Percentiles rank a stretch among this genome's conserved stretches.
These are phyloP conservation scores for Microsporum ferrugineum DNA, from an alignment of 2,329 filamentous ascomycete species.

Conservation along the genomic window DNA sequence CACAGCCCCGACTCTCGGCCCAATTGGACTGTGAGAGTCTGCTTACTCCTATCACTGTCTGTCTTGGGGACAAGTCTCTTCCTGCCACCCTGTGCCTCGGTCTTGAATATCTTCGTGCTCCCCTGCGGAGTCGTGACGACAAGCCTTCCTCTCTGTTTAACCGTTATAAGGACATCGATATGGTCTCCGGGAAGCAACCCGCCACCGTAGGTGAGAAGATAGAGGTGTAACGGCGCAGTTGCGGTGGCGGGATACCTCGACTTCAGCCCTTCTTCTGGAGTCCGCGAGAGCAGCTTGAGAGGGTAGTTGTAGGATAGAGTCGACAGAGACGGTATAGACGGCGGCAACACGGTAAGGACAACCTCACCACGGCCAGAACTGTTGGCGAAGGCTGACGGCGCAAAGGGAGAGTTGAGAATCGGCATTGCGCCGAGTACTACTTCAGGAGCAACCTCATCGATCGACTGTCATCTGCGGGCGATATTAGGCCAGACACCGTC, in stretches of 20 bases:
- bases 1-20: conserved; percentile 42
- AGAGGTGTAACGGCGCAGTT: conserved; percentile 59
- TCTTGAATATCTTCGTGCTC: conserved; percentile 93
- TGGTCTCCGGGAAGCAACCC: conserved; percentile 81
- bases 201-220: conserved; percentile 87
- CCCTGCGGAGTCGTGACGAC: conserved; percentile 54
- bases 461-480: neutral
- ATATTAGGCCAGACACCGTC: too few relatives aligned
- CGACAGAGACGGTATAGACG: conserved; percentile 58
- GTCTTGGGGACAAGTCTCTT: conserved; percentile 26
- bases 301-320: conserved; percentile 83
- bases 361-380: conserved; percentile 70
- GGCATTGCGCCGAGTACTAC: conserved; percentile 6
- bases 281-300: conserved; percentile 79
- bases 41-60: conserved; percentile 32
- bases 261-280: conserved; percentile 50
- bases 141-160: conserved; percentile 55
- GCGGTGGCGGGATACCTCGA: conserved; percentile 23
- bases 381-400: conserved; percentile 54
- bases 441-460: neutral
- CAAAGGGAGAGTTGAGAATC: conserved; percentile 54
- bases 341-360: conserved; percentile 59
- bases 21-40: conserved; percentile 41
- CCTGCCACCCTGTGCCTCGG: conserved; percentile 36
- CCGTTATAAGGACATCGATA: conserved; percentile 59